These are phyloP conservation scores for Verticillium alfalfae DNA, from an alignment of 2,329 filamentous ascomycete genomes.

Conservation along the genomic window DNA sequence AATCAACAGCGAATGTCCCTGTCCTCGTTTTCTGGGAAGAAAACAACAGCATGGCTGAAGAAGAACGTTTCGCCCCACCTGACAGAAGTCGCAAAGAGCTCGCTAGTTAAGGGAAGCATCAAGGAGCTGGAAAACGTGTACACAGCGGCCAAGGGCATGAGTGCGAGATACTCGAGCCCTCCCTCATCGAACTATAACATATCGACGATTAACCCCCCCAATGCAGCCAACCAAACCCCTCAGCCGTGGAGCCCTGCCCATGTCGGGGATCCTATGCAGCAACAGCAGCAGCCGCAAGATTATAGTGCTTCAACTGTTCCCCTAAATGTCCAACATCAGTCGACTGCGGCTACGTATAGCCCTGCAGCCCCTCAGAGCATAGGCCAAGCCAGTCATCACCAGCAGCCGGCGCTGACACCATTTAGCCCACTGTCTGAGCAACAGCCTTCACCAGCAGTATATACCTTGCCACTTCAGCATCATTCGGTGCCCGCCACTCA, in stretches of 20 bases:
- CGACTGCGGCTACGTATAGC: not conserved
- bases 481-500: not conserved
- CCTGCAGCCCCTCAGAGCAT: not conserved
- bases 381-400: too few relatives aligned
- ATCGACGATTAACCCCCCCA: not conserved
- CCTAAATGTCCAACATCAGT: not conserved
- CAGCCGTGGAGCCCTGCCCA: not conserved
- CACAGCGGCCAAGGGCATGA: not conserved
- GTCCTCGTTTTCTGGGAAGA: not conserved
- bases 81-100: not conserved
- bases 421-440: not conserved
- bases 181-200: not conserved
- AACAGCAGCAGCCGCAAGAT: not conserved
- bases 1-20: not conserved
- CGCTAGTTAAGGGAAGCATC: not conserved
- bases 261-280: too few relatives aligned
- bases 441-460: not conserved
- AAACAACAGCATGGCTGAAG: slow-evolving; percentile 1
- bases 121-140: not conserved
- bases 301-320: too few relatives aligned
- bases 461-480: not conserved
- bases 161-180: not conserved
- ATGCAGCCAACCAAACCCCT: not conserved
- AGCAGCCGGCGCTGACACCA: not conserved
- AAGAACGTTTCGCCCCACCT: not conserved